A percentile compares a stretch with the other conserved stretches of the same genome.
Evolutionary conservation across 805 yeast species (phyloP).

Genomic region (Metschnikowia borealis): DNA sequence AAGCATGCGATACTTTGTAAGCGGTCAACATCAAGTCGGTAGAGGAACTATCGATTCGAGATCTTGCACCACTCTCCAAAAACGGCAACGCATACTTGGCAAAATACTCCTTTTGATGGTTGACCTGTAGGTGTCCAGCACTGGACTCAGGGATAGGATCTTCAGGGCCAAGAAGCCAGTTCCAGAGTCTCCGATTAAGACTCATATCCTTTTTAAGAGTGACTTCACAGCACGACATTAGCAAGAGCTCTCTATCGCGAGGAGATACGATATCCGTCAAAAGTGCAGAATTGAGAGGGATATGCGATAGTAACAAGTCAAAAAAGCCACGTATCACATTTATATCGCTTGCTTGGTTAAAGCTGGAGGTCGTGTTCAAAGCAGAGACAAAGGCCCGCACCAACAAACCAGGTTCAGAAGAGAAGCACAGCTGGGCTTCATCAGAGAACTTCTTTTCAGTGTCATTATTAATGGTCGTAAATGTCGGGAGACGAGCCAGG

Average conservation of each 20-base stretch:
- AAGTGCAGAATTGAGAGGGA: slow-evolving; percentile 62
- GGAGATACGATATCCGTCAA: slow-evolving; percentile 44
- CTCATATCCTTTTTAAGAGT: slow-evolving; percentile 89
- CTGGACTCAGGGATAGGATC: slow-evolving; percentile 1
- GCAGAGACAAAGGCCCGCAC: slow-evolving; percentile 72
- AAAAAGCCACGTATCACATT: slow-evolving; percentile 82
- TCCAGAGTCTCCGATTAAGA: slow-evolving; percentile 88
- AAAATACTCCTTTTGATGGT: slow-evolving; percentile 46
- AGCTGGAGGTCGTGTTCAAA: slow-evolving; percentile 38
- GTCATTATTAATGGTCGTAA: slow-evolving; percentile 35
- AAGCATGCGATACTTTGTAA: slow-evolving; percentile 56
- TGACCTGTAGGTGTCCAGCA: slow-evolving; percentile 30
- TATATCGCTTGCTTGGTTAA: slow-evolving; percentile 47
- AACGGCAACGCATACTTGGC: slow-evolving; percentile 48
- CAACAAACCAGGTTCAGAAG: slow-evolving; percentile 77
- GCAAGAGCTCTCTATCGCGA: slow-evolving; percentile 53
- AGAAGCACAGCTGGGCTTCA: slow-evolving; percentile 48
- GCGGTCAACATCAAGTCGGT: slow-evolving; percentile 43
- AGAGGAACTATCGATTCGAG: slow-evolving; percentile 34
- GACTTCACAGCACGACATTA: slow-evolving; percentile 62
- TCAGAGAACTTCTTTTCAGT: slow-evolving; percentile 19
- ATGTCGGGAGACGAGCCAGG: slow-evolving; percentile 58
- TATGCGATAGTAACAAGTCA: slow-evolving; percentile 65
- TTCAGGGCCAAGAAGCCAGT: slow-evolving; percentile 86
- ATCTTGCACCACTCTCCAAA: slow-evolving; percentile 51